Conservation (phyloP, 768 basidiomycete genomes). For the Astraeus odoratus region DNA sequence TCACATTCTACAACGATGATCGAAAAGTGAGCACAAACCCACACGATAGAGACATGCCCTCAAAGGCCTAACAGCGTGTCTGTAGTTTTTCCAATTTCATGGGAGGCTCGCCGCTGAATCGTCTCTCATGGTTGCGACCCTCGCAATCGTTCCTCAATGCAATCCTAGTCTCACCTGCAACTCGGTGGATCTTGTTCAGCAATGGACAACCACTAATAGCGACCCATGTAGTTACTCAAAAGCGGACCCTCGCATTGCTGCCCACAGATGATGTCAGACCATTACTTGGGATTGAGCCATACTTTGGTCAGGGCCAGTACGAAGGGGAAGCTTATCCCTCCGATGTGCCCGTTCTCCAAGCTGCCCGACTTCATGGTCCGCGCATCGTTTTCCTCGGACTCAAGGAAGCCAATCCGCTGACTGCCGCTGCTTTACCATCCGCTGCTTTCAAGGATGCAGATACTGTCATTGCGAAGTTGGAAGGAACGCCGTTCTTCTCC, state of each 20-base stretch:
- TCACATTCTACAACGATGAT: conserved; percentile 19
- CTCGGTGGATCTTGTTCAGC: conserved; percentile 78
- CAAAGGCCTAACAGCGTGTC: conserved; percentile 2
- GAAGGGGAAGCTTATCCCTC: conserved; percentile 24
- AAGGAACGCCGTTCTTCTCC: conserved; percentile 84
- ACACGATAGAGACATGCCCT: no score
- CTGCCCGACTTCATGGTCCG: conserved; percentile 51
- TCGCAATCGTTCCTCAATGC: conserved; percentile 73
- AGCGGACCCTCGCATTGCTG: conserved; percentile 43
- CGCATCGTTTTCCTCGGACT: conserved; percentile 78
- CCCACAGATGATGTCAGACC: conserved; percentile 54
- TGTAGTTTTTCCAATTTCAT: conserved; percentile 43
- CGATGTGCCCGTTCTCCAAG: conserved; percentile 36
- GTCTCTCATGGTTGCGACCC: conserved; percentile 73
- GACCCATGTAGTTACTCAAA: conserved; percentile 25
- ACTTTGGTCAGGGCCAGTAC: conserved; percentile 62
- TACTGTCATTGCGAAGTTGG: conserved; percentile 47
- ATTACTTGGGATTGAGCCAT: conserved; percentile 61
- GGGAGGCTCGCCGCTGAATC: conserved; percentile 67
- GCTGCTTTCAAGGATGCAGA: conserved; percentile 57
- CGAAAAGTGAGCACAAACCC: conserved; percentile 22
- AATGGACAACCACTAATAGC: conserved; percentile 60
- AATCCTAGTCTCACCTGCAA: conserved; percentile 48
- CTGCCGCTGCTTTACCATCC: conserved; percentile 50
- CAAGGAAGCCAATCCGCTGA: conserved; percentile 46